Percentiles rank a stretch among this genome's conserved stretches.
Conservation (phyloP, 352 stramenopile genomes). For the Globisporangium nodosum region DNA sequence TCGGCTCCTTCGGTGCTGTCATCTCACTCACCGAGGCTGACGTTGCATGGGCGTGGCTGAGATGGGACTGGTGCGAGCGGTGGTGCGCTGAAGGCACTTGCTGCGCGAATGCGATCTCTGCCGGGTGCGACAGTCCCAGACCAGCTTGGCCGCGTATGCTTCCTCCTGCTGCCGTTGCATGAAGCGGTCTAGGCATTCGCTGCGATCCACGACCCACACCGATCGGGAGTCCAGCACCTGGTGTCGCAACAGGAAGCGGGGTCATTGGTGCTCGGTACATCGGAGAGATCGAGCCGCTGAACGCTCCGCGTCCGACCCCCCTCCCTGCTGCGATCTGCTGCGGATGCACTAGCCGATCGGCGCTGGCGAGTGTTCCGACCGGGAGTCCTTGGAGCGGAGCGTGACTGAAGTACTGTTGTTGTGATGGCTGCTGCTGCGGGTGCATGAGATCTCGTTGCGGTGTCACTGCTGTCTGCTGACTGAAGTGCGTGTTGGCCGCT, state of each 20-base stretch:
- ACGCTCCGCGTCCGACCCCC: not conserved
- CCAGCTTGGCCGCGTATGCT: not conserved
- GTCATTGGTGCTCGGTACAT: not conserved
- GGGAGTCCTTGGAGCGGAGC: not conserved
- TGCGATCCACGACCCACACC: not conserved
- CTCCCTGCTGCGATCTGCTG: not conserved
- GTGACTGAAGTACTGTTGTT: not conserved
- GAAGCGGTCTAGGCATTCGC: slow-evolving; percentile 1
- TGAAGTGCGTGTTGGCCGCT: not conserved
- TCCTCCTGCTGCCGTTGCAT: not conserved
- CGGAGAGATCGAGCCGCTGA: not conserved
- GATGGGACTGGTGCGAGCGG: not conserved
- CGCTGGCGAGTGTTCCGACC: not conserved
- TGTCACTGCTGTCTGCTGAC: not conserved
- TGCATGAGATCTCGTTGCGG: not conserved
- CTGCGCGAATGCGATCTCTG: not conserved
- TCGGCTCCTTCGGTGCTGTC: not conserved
- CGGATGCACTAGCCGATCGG: not conserved
- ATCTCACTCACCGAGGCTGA: not conserved
- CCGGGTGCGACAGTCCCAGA: not conserved
- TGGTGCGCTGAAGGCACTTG: not conserved
- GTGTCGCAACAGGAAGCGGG: not conserved
- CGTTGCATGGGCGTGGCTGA: not conserved
- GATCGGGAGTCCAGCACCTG: not conserved
- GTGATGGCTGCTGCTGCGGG: not conserved